Conservation (phyloP, 495 filamentous ascomycete species). For the Penicillium paxilli region DNA sequence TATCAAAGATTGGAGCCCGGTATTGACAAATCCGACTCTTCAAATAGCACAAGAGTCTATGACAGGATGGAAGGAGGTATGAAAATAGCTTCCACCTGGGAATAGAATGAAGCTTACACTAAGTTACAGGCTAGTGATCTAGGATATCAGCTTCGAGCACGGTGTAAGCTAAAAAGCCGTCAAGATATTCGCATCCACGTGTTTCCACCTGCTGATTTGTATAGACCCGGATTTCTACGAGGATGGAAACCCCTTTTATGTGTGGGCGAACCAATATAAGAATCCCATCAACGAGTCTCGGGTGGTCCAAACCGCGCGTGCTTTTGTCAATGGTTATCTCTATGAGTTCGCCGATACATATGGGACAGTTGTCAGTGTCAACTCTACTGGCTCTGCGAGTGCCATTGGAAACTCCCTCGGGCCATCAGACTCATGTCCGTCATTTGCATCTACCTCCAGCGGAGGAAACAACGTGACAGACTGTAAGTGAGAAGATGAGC, state of each 20-base stretch:
- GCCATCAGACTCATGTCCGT: slow-evolving; percentile 56
- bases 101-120: slow-evolving; percentile 11
- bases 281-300: slow-evolving; percentile 40
- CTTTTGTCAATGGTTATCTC: slow-evolving; percentile 55
- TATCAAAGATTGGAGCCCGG: slow-evolving; percentile 52
- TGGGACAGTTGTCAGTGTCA: slow-evolving; percentile 52
- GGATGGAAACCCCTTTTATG: slow-evolving; percentile 51
- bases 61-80: slow-evolving; percentile 56
- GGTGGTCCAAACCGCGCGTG: slow-evolving; percentile 43
- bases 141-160: slow-evolving; percentile 17
- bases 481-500: slow-evolving; percentile 14
- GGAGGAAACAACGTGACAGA: slow-evolving; percentile 39
- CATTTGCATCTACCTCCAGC: slow-evolving; percentile 40
- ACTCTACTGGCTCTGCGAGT: slow-evolving; percentile 38
- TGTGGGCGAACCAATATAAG: slow-evolving; percentile 60
- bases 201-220: slow-evolving; percentile 1
- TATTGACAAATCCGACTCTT: slow-evolving; percentile 43
- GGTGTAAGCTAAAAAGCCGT: no score
- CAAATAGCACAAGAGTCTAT: slow-evolving; percentile 53
- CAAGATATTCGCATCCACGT: neutral
- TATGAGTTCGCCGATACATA: slow-evolving; percentile 44
- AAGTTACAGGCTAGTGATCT: slow-evolving; percentile 18
- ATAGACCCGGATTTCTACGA: slow-evolving; percentile 55
- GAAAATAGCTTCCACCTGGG: slow-evolving; percentile 12
- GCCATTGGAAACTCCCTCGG: slow-evolving; percentile 55